phyloP scores from a whole-genome alignment of 805 yeast genomes.

The Wickerhamomyces subpelliculosus region DNA sequence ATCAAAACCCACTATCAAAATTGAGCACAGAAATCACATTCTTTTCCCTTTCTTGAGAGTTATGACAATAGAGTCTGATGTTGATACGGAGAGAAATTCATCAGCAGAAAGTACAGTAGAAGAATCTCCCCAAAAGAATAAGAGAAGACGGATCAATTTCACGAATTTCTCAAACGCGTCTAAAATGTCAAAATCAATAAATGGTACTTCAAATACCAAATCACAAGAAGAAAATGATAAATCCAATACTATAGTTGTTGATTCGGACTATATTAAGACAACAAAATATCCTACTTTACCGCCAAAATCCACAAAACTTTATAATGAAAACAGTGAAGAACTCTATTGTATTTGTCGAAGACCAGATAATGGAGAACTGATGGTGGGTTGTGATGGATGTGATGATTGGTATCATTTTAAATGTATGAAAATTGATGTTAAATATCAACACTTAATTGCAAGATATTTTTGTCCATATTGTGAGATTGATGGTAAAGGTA shows the following conservation, averaged over 20 bases:
- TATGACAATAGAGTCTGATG: slow-evolving; percentile 3
- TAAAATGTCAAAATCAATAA: background rate
- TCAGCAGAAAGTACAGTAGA: slow-evolving; percentile 3
- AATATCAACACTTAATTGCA: slow-evolving; percentile 48
- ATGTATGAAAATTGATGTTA: slow-evolving; percentile 56
- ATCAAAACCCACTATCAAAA: no score
- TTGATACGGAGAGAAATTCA: slow-evolving; percentile 1
- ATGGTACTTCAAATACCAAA: background rate
- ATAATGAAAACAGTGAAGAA: slow-evolving; percentile 48
- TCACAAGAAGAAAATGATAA: background rate
- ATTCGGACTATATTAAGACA: slow-evolving; percentile 18
- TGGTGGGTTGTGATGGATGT: slow-evolving; percentile 95
- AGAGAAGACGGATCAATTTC: background rate
- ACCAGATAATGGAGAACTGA: slow-evolving; percentile 72
- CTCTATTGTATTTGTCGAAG: slow-evolving; percentile 72
- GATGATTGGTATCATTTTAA: slow-evolving; percentile 91
- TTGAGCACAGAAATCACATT: no score
- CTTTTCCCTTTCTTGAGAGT: no score
- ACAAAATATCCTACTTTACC: slow-evolving; percentile 24
- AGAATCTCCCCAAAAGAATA: background rate
- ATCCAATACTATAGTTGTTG: no score
- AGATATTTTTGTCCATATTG: slow-evolving; percentile 73
- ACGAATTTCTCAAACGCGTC: background rate
- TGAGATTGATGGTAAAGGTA: slow-evolving; percentile 35
- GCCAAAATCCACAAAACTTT: slow-evolving; percentile 22